phyloP scores from a whole-genome alignment of 106 monocot genomes.

The Dendrobium chrysotoxum region DNA sequence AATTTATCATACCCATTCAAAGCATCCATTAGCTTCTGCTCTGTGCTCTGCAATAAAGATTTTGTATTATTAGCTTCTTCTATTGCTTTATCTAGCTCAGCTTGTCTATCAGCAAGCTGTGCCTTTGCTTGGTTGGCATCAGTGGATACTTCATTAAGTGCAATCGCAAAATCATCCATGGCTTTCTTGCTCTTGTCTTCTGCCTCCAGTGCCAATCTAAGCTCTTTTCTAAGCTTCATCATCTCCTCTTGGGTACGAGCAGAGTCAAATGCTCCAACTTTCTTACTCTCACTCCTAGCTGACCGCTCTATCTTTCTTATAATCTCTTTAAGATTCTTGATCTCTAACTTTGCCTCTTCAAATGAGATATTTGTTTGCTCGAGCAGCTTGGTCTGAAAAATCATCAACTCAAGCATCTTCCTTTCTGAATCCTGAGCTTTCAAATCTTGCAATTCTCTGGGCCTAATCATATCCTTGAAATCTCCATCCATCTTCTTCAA shows the following conservation, averaged over 20 bases:
- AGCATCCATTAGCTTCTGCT: conserved; percentile 24
- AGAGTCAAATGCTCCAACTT: background rate
- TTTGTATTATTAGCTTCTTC: conserved; percentile 21
- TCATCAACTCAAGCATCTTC: background rate
- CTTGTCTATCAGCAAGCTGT: conserved; percentile 8
- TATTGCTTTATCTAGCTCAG: conserved; percentile 22
- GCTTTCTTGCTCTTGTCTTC: conserved; percentile 24
- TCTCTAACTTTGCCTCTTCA: conserved; percentile 6
- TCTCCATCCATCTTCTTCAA: conserved; percentile 17
- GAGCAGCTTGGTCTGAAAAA: conserved; percentile 3
- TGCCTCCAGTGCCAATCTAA: conserved; percentile 2
- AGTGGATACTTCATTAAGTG: conserved; percentile 48
- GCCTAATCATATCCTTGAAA: background rate
- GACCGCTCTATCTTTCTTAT: background rate
- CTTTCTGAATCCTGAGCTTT: background rate
- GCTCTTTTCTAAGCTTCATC: conserved; percentile 3
- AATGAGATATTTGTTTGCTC: conserved; percentile 8
- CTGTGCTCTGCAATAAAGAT: conserved; percentile 15
- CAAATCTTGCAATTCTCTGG: background rate
- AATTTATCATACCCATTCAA: conserved; percentile 27
- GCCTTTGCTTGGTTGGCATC: conserved; percentile 16
- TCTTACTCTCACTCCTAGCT: conserved; percentile 5
- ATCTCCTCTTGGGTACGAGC: background rate
- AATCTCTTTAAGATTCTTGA: background rate
- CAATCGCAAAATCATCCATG: conserved; percentile 50